Conservation (phyloP, 495 filamentous ascomycete genomes). For the Hyaloscypha finlandica region DNA sequence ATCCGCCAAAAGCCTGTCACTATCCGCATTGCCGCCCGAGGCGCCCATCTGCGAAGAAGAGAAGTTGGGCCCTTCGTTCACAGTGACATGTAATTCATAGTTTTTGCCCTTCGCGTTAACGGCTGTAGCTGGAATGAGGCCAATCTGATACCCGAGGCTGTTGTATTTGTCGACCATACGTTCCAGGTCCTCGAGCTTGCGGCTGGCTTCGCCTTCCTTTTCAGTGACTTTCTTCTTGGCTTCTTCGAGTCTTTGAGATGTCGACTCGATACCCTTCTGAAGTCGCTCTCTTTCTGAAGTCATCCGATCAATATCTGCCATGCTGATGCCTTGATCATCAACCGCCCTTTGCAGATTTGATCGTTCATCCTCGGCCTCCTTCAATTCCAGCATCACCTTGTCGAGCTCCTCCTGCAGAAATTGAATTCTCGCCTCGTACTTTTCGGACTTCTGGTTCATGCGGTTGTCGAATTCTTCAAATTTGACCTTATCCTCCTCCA, state of each 20-base stretch:
- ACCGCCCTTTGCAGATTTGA: slow-evolving; percentile 78
- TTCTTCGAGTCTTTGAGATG: slow-evolving; percentile 74
- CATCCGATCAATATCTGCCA: slow-evolving; percentile 98
- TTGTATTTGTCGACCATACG: slow-evolving; percentile 86
- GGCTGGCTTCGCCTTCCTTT: slow-evolving; percentile 79
- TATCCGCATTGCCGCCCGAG: slow-evolving; percentile 43
- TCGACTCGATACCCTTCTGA: slow-evolving; percentile 78
- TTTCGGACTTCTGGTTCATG: slow-evolving; percentile 77
- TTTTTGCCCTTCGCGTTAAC: slow-evolving; percentile 81
- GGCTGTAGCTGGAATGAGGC: slow-evolving; percentile 80
- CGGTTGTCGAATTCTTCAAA: slow-evolving; percentile 88
- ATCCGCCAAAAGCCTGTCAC: slow-evolving; percentile 74
- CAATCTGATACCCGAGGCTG: slow-evolving; percentile 88
- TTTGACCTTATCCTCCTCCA: slow-evolving; percentile 88
- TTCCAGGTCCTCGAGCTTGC: slow-evolving; percentile 86
- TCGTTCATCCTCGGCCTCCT: slow-evolving; percentile 77
- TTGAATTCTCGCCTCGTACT: slow-evolving; percentile 74
- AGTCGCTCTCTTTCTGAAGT: slow-evolving; percentile 90
- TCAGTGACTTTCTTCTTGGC: slow-evolving; percentile 77
- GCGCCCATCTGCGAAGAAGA: slow-evolving; percentile 68
- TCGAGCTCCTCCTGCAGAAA: slow-evolving; percentile 78
- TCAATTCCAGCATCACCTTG: slow-evolving; percentile 74
- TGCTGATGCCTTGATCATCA: slow-evolving; percentile 89
- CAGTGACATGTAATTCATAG: slow-evolving; percentile 75
- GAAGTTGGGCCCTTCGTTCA: slow-evolving; percentile 73